These are phyloP conservation scores for Diaporthe velutina DNA, from an alignment of 2,329 filamentous ascomycete species.

Conservation along the genomic window DNA sequence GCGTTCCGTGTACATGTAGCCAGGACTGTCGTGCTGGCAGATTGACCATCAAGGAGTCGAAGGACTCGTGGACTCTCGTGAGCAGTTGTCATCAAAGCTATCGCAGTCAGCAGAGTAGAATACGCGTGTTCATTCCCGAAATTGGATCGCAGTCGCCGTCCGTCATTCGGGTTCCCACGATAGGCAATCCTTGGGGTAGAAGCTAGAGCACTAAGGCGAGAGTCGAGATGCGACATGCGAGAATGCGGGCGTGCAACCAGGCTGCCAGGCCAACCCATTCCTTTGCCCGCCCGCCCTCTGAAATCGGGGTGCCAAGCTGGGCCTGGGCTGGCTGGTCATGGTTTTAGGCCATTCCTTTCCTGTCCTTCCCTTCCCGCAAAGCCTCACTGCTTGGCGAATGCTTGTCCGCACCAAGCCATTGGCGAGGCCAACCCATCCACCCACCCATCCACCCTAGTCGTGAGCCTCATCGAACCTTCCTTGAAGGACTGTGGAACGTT, in stretches of 20 bases:
- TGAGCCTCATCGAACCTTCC: conserved; percentile 16
- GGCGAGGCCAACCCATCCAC: not conserved
- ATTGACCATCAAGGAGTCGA: too few species aligned
- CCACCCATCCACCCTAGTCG: not conserved
- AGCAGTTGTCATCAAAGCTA: too few species aligned
- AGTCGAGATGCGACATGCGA: not conserved
- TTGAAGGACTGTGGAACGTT: not conserved
- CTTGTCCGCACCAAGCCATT: conserved; percentile 22
- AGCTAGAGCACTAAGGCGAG: not conserved
- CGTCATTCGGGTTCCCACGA: not conserved
- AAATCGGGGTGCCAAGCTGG: not conserved
- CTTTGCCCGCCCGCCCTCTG: too few species aligned
- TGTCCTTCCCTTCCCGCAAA: conserved; percentile 7
- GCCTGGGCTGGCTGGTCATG: not conserved
- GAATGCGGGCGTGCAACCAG: too few species aligned
- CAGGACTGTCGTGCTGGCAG: too few species aligned
- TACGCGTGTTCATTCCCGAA: too few species aligned
- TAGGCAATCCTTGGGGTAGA: not conserved
- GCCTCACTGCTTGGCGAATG: conserved; percentile 23
- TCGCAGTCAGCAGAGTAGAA: too few species aligned
- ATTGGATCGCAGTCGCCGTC: not conserved
- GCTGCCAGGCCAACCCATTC: too few species aligned
- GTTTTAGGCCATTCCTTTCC: not conserved
- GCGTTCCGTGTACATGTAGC: too few species aligned
- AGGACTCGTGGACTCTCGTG: too few species aligned